Base-by-base conservation (phyloP, 2,329 filamentous ascomycete species). In the Paecilomyces niveus region DNA sequence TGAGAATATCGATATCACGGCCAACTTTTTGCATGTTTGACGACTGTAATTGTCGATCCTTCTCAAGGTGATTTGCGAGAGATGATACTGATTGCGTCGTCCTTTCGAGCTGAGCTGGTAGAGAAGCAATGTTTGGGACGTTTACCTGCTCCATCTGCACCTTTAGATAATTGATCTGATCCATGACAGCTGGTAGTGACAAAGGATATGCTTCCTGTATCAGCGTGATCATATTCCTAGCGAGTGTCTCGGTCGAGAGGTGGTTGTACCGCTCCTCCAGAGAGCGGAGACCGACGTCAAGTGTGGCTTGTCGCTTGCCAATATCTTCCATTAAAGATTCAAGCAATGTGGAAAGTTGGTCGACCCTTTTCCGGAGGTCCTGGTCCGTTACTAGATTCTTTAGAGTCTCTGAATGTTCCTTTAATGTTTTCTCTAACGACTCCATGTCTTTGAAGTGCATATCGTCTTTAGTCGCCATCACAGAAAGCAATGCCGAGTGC, bases 211-310 rank as follows among this genome's bases (percentile, higher is more conserved):
- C 68, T 55, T 73, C 68, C 33, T 69, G 68, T 62, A 76, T 69
- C 2, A 66, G 65, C 21, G 57, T 61, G 22, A 73, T 55, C 64
- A 76, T 74, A 13, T 68, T 63, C n/a, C 65, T 67, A 1, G 71
- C 69, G 18, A 79, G 55, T 2, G 69, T 63, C 10, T 72, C 71
- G 0, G 75, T 76, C 18, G 67, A 67, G 7, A 86, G 67, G 61
- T 81, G 83, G 57, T 77, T 78, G 59, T 77, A 83, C 60, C 81
- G 81, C 0, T 60, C 57, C 63, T 82, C 77, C 7, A 86, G 62
- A 0, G 73, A 76, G 31, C 68, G 65, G 22, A 74, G 35, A n/a
- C 64, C 66, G 21, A 62, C 61, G 6, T 54, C 59, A 3, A 72
- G n/a, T 15, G 59, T 64, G 3, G 62, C 52, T 26, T 61, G 54